Evolutionary conservation across 768 basidiomycete genomes (phyloP), one percentile per base, ranked within the genome.

Genomic region (Boletus reticuloceps): DNA sequence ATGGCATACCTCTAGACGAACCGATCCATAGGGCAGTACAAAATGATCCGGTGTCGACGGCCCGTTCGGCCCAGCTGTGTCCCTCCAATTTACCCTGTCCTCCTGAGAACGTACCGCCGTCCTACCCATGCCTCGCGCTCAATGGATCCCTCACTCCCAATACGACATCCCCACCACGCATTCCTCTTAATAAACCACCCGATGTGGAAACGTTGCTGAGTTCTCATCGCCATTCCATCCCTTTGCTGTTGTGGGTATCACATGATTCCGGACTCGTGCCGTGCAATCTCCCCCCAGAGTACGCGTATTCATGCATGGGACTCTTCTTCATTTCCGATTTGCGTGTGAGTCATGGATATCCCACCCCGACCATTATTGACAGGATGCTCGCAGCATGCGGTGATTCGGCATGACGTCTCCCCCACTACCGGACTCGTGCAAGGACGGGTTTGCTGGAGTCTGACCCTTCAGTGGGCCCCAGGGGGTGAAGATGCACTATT

Each of bases 381-480:
- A 22, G n/a, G n/a, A 34, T 49, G 1, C 7, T 61, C 47, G 25
- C 48, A 62, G 66, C 58, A 67, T 46, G n/a, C 27, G 17, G 59
- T 65, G 37, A 29, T 50, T 13, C 37, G 34, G 25, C 14, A 51
- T 34, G 25, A 9, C 1, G 32, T 14, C 12, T 31, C 46, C 46
- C 55, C 60, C 9, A 12, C 12, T 34, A 22, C 55, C 2, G 50
- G 49, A 14, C 22, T 55, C 8, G 29, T 62, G 2, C 41, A 62
- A 42, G 78, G 78, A 8, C 65, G 54, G 22, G 74, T 81, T 6
- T 56, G 73, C 45, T 84, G 82, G 82, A 61, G 59, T 41, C 69
- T 82, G 40, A 69, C 65, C n/a, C 70, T 81, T 27, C 62, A 72
- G 47, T 84, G 82, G 82, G 72, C 71, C 12, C 67, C 75, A 6